Conservation (phyloP, 1,284 basidiomycete genomes). For the Athelia sp. region DNA sequence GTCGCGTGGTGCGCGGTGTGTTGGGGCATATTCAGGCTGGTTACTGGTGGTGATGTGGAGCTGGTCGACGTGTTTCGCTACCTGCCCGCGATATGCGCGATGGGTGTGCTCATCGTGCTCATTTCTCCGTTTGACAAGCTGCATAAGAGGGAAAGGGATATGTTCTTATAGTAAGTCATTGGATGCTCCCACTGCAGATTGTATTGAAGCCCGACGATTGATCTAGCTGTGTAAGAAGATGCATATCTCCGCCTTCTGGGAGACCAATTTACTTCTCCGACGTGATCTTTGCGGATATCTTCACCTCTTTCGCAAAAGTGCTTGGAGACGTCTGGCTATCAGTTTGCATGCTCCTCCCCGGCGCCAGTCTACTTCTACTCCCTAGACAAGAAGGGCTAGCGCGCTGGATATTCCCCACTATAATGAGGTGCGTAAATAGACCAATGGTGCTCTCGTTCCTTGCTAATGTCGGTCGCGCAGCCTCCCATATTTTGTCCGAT, state of each 20-base stretch:
- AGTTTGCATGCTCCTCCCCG: slow-evolving; percentile 72
- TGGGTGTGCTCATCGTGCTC: slow-evolving; percentile 54
- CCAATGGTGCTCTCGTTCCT: background rate
- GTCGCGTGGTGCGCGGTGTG: slow-evolving; percentile 50
- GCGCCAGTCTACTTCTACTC: slow-evolving; percentile 65
- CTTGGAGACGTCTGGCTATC: slow-evolving; percentile 93
- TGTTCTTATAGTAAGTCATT: slow-evolving; percentile 69
- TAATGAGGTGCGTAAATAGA: slow-evolving; percentile 71
- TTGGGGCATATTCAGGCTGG: slow-evolving; percentile 63
- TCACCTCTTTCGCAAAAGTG: slow-evolving; percentile 96
- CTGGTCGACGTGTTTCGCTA: slow-evolving; percentile 73
- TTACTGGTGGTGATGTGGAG: slow-evolving; percentile 50
- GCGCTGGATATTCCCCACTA: slow-evolving; percentile 72
- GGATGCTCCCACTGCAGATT: slow-evolving; percentile 4
- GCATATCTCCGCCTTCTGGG: slow-evolving; percentile 60
- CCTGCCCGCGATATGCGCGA: slow-evolving; percentile 63
- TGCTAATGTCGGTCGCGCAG: slow-evolving; percentile 35
- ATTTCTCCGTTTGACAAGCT: slow-evolving; percentile 65
- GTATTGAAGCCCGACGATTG: background rate
- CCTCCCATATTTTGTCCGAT: slow-evolving; percentile 85
- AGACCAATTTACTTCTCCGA: slow-evolving; percentile 83
- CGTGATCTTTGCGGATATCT: slow-evolving; percentile 91
- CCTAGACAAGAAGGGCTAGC: slow-evolving; percentile 59
- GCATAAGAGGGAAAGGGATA: slow-evolving; percentile 66
- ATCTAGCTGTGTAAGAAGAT: slow-evolving; percentile 63